These are phyloP conservation scores for Epichloe aotearoae DNA, from an alignment of 2,329 filamentous ascomycete genomes.

Conservation along the genomic window DNA sequence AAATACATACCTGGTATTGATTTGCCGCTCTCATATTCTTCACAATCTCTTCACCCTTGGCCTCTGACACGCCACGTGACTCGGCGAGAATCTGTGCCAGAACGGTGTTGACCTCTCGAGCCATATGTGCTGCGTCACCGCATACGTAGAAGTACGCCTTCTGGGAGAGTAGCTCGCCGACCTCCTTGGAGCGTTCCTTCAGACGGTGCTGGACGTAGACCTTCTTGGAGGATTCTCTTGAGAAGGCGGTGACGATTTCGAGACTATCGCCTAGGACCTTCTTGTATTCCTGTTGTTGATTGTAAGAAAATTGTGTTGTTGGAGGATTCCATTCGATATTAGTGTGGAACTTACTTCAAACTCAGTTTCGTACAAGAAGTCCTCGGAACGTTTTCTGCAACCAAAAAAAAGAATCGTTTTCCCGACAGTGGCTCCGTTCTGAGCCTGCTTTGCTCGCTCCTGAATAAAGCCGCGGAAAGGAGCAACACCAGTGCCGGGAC, in stretches of 20 bases:
- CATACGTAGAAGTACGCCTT: constrained; percentile 97
- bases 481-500: constrained; percentile 90
- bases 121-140: constrained; percentile 95
- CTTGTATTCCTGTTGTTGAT: constrained; percentile 56
- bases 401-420: constrained; percentile 89
- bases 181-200: constrained; percentile 66
- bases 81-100: constrained; percentile 77
- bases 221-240: constrained; percentile 74
- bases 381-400: constrained; percentile 75
- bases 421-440: constrained; percentile 70
- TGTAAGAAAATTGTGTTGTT: neutral
- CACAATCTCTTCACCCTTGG: constrained; percentile 89
- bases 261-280: constrained; percentile 77
- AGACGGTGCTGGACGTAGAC: constrained; percentile 94
- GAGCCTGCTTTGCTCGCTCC: constrained; percentile 74
- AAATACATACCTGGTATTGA: constrained; percentile 70
- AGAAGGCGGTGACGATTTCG: constrained; percentile 86
- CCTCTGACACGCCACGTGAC: constrained; percentile 66
- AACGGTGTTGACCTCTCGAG: constrained; percentile 80
- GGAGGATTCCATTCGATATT: no score
- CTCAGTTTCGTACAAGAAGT: constrained; percentile 84
- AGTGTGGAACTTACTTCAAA: constrained; percentile 62
- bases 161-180: constrained; percentile 75
- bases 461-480: constrained; percentile 94
- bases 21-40: constrained; percentile 93